phyloP scores from a whole-genome alignment of 148 eudicot genomes.

The Heliosperma pusillum region DNA sequence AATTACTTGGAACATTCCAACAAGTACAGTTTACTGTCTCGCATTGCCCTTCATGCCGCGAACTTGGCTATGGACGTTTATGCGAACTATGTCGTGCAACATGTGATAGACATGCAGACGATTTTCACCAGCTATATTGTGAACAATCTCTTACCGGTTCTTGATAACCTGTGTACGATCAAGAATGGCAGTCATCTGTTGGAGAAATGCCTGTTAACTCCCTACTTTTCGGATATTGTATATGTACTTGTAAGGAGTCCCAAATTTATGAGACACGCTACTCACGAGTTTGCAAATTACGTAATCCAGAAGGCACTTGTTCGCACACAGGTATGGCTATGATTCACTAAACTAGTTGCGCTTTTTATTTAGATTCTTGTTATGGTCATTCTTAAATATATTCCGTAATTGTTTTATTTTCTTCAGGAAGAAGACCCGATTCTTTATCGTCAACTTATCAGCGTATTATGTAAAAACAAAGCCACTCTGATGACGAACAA shows the following conservation, averaged over 20 bases:
- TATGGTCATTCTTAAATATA: background rate
- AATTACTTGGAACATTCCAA: background rate
- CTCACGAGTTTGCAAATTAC: constrained; percentile 17
- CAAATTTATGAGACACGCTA: constrained; percentile 1
- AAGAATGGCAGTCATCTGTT: constrained; percentile 18
- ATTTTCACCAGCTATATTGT: background rate
- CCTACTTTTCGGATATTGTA: background rate
- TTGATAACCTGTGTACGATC: background rate
- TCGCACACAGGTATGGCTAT: constrained; percentile 6
- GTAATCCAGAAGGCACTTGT: constrained; percentile 17
- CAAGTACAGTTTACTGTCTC: background rate
- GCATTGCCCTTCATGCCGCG: background rate
- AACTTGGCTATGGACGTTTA: background rate
- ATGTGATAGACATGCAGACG: background rate
- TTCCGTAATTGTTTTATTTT: background rate
- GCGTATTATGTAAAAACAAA: background rate
- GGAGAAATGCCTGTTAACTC: constrained; percentile 14
- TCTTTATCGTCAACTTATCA: background rate
- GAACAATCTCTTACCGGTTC: background rate
- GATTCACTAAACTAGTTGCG: background rate
- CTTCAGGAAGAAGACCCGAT: background rate
- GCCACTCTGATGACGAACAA: background rate
- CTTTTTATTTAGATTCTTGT: background rate
- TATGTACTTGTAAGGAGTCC: background rate
- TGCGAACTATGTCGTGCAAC: constrained; percentile 20